These are phyloP conservation scores for Balansia obtecta DNA, from an alignment of 2,329 filamentous ascomycete genomes.

Conservation along the genomic window DNA sequence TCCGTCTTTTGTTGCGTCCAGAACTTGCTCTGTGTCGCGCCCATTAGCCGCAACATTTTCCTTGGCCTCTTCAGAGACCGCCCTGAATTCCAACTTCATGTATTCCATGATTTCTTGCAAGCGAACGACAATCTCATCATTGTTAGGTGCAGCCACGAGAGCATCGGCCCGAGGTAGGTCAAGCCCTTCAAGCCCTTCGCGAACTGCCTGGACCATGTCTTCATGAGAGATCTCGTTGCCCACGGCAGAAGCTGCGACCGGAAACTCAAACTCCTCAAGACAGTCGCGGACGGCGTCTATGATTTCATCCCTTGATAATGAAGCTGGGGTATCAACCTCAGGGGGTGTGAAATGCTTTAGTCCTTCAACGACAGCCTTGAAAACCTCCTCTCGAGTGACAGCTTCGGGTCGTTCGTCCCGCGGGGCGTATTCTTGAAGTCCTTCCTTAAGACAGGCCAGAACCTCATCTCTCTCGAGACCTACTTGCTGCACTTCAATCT, in stretches of 20 bases:
- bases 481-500: constrained; percentile 81
- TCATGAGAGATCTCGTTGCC: constrained; percentile 43
- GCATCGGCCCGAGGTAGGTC: constrained; percentile 31
- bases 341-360: constrained; percentile 71
- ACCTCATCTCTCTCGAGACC: constrained; percentile 87
- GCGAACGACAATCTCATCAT: constrained; percentile 39
- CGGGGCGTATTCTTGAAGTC: constrained; percentile 61
- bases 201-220: constrained; percentile 52
- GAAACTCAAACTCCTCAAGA: constrained; percentile 73
- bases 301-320: constrained; percentile 69
- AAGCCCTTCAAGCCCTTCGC: constrained; percentile 41
- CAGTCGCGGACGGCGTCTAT: constrained; percentile 75
- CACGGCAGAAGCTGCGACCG: constrained; percentile 43
- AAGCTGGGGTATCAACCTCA: constrained; percentile 53
- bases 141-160: constrained; percentile 29
- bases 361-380: constrained; percentile 74
- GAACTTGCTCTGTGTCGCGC: constrained; percentile 73
- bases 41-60: constrained; percentile 70
- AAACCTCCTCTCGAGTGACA: constrained; percentile 73
- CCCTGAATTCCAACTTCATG: constrained; percentile 46
- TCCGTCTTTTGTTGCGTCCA: constrained; percentile 80
- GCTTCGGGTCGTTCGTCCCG: constrained; percentile 39
- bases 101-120: constrained; percentile 54
- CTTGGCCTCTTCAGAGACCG: constrained; percentile 52
- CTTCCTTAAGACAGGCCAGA: constrained; percentile 73